Conservation (phyloP, 1,284 basidiomycete species). For the Testicularia cyperi region DNA sequence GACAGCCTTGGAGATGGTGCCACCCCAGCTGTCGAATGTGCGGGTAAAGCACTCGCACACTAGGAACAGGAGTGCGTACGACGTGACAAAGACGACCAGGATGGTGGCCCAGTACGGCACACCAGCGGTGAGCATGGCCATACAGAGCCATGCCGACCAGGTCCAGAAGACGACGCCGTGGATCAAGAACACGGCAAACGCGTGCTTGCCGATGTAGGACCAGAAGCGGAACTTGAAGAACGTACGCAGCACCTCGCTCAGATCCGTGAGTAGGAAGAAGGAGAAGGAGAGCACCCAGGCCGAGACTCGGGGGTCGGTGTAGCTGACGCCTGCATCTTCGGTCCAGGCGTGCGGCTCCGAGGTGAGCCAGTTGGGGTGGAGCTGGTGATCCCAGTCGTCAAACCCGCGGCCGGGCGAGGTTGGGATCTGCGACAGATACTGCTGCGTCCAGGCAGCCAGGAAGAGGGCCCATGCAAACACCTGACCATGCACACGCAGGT, state of each 20-base stretch:
- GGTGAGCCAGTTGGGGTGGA: conserved; percentile 42
- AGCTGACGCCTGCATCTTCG: conserved; percentile 13
- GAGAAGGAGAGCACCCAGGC: conserved; percentile 39
- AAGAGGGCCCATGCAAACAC: conserved; percentile 50
- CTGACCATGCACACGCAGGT: conserved; percentile 37
- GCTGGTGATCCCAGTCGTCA: conserved; percentile 27
- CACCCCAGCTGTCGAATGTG: conserved; percentile 50
- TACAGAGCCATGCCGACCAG: conserved; percentile 46
- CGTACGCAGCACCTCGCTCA: conserved; percentile 35
- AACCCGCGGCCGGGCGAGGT: conserved; percentile 18
- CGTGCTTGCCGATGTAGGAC: conserved; percentile 44
- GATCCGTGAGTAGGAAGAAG: conserved; percentile 48
- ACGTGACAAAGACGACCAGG: conserved; percentile 42
- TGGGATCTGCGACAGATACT: conserved; percentile 36
- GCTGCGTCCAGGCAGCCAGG: conserved; percentile 32
- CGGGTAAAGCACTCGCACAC: conserved; percentile 45
- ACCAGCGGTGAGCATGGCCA: conserved; percentile 31
- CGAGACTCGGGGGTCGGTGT: conserved; percentile 36
- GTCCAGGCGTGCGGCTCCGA: conserved; percentile 24
- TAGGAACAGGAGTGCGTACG: conserved; percentile 32
- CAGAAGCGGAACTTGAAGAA: conserved; percentile 48
- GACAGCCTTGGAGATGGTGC: conserved; percentile 42
- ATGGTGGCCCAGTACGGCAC: conserved; percentile 50
- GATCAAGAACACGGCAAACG: conserved; percentile 48
- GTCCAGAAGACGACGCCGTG: conserved; percentile 53